Evolutionary conservation across 352 stramenopile genomes (phyloP), one percentile per base, ranked within the genome.

Genomic region (Globisporangium ultimum): DNA sequence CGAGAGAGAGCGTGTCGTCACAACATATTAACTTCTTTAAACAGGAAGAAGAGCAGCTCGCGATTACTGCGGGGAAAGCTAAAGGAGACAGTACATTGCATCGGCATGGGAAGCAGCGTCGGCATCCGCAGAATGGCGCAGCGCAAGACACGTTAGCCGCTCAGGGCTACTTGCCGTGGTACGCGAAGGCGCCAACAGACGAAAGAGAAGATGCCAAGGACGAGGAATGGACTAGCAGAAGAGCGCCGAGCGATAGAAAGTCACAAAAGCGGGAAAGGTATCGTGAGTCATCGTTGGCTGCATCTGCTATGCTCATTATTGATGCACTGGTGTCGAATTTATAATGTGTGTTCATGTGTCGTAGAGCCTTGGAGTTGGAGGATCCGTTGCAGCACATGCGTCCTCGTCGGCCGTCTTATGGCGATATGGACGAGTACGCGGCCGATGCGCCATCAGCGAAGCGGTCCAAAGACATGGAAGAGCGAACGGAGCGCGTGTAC

Each of bases 371-470:
- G 24, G 58, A 70, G 18, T 40, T 36, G 24, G 50, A 62, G 21
- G 74, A 84, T 45, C 76, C 72, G 5, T 58, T 82, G 46, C 63
- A 61, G 11, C 42, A 77, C 46, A 87, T 82, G 74, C 72, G 71
- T 32, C 64, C 71, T 17, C 58, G 34, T 12, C 58, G 45, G 51
- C 36, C 68, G 36, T 60, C 52, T 15, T 17, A 53, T 50, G 24
- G 58, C 60, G 22, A 38, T 34, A 56, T 8, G 21, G 40, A 36
- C n/a, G 54, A 28, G 5, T 43, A 64, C 50, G 36, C n/a, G 2
- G 21, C 5, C 2, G 36, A 13, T 22, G 48, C 14, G 17, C 17
- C 10, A 13, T 6, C 20, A 15, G 3, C 4, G 13, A 48, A 47
- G 41, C 58, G 47, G 41, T 58, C 38, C 13, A 53, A 18, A 38